A percentile compares a stretch with the other conserved stretches of the same genome.
Conservation (phyloP, 805 yeast genomes). For the Alloascoidea hylecoeti region DNA sequence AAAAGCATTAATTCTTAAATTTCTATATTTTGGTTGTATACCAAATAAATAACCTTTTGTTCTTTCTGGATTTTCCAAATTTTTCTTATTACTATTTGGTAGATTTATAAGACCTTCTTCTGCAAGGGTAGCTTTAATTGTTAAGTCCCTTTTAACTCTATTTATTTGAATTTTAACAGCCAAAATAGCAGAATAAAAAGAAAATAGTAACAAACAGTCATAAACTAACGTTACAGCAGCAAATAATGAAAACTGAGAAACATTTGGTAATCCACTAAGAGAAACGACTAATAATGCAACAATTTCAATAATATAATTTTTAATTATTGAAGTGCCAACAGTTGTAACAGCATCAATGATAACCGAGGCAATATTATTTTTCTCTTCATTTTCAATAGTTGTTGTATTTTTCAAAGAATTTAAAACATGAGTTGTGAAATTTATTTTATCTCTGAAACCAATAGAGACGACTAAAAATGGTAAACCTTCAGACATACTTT, state of each 20-base stretch:
- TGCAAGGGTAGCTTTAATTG: slow-evolving; percentile 66
- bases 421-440: slow-evolving; percentile 36
- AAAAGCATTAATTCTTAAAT: slow-evolving; percentile 1
- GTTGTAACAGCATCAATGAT: slow-evolving; percentile 18
- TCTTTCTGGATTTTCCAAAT: not conserved
- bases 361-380: slow-evolving; percentile 28
- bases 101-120: slow-evolving; percentile 74
- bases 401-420: slow-evolving; percentile 11
- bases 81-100: slow-evolving; percentile 1
- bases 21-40: not conserved
- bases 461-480: slow-evolving; percentile 88
- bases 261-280: slow-evolving; percentile 52
- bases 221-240: slow-evolving; percentile 53
- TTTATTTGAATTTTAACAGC: slow-evolving; percentile 82
- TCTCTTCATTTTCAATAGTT: not conserved
- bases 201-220: slow-evolving; percentile 61
- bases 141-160: slow-evolving; percentile 69
- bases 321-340: slow-evolving; percentile 38
- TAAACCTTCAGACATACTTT: slow-evolving; percentile 75
- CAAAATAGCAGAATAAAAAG: slow-evolving; percentile 74
- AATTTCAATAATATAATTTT: slow-evolving; percentile 66
- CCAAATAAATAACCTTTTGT: slow-evolving; percentile 1
- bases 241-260: slow-evolving; percentile 69
- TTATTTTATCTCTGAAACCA: slow-evolving; percentile 80
- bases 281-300: slow-evolving; percentile 43